Evolutionary conservation across 495 filamentous ascomycete genomes (phyloP).

Genomic region (Tuber microsphaerosporum): DNA sequence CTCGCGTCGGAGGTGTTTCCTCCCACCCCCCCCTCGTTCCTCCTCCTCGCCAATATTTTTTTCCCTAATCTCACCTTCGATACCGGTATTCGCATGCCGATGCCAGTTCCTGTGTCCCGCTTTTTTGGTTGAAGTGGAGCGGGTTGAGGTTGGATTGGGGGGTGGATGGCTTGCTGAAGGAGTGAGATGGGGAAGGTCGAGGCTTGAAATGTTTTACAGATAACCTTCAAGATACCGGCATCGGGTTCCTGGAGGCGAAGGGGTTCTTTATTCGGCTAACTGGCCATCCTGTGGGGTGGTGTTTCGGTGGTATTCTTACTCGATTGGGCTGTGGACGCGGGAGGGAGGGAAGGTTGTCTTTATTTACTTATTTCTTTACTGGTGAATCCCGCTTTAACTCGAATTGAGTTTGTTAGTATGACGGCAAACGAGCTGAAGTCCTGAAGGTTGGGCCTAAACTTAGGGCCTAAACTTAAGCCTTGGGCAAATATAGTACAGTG

Average conservation of each 20-base stretch:
- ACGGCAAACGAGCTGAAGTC: neutral
- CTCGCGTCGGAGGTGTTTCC: neutral
- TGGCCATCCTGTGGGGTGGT: neutral
- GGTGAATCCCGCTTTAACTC: neutral
- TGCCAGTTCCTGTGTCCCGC: neutral
- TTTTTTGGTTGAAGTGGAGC: neutral
- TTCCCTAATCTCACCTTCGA: neutral
- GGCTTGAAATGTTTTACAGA: slow-evolving; percentile 1
- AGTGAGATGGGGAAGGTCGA: neutral
- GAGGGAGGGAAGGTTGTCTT: neutral
- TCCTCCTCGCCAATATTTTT: neutral
- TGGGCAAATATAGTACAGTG: neutral
- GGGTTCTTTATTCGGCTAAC: neutral
- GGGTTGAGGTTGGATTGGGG: neutral
- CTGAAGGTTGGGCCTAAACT: neutral
- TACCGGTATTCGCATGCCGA: neutral
- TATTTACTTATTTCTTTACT: neutral
- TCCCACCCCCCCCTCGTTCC: neutral
- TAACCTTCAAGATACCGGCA: neutral
- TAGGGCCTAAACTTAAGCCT: neutral
- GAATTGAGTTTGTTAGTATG: neutral
- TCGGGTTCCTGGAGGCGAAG: neutral
- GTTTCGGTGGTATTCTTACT: neutral
- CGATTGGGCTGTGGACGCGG: neutral
- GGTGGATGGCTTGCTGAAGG: neutral